These are phyloP conservation scores for Corylus avellana DNA, from an alignment of 306 rosid species.

Conservation along the genomic window DNA sequence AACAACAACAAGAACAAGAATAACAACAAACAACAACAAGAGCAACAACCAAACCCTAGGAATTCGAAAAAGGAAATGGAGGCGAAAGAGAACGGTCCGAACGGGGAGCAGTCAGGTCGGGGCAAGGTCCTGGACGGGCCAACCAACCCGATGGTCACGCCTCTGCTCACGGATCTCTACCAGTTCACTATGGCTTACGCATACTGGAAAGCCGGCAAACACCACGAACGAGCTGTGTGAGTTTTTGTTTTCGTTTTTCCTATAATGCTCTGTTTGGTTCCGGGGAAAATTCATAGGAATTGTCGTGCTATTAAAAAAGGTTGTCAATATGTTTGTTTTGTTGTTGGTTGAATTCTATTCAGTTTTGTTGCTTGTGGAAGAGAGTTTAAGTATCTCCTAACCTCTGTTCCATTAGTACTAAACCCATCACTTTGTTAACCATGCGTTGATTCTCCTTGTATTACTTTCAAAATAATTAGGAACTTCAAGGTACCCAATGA, in stretches of 20 bases:
- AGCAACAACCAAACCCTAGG: conserved; percentile 24
- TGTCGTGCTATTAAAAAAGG: neutral
- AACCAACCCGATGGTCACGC: conserved; percentile 94
- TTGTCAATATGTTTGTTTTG: neutral
- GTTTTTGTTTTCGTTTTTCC: conserved; percentile 19
- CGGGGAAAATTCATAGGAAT: neutral
- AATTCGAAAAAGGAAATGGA: conserved; percentile 42
- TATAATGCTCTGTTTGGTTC: conserved; percentile 29
- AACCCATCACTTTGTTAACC: neutral
- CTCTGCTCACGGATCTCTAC: conserved; percentile 95
- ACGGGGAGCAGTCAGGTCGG: conserved; percentile 34
- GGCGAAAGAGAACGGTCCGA: conserved; percentile 55
- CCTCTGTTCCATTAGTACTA: neutral
- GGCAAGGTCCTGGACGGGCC: conserved; percentile 54
- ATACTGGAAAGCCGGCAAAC: conserved; percentile 98
- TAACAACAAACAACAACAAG: neutral
- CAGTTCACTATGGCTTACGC: conserved; percentile 99
- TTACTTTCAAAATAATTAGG: neutral
- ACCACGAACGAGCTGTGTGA: conserved; percentile 92
- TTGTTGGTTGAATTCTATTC: neutral
- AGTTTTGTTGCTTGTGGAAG: neutral
- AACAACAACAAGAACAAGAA: neutral
- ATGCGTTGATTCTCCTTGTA: neutral
- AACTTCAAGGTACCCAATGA: no score
- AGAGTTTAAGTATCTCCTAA: neutral